phyloP scores from a whole-genome alignment of 148 eudicot species.

The Polygonum aviculare region DNA sequence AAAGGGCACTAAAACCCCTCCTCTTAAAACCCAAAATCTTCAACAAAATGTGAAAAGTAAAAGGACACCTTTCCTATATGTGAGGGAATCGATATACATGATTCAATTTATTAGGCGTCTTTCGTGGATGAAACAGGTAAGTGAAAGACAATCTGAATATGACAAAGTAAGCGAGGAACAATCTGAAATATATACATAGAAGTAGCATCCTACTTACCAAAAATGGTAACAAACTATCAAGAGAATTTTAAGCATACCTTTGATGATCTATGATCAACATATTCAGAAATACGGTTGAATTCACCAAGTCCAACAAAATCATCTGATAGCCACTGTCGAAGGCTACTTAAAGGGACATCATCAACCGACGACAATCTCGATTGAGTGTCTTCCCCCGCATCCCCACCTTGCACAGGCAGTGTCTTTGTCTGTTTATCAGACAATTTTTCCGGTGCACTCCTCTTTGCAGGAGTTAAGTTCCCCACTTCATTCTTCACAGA shows the following conservation, averaged over 20 bases:
- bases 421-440: constrained; percentile 31
- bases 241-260: constrained; percentile 35
- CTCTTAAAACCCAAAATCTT: neutral
- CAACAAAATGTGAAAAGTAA: neutral
- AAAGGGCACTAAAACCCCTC: neutral
- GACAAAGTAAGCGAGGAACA: neutral
- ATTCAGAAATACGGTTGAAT: constrained; percentile 32
- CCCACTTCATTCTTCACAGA: constrained; percentile 12
- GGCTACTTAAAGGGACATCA: constrained; percentile 37
- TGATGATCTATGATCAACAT: constrained; percentile 45
- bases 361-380: constrained; percentile 40
- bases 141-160: neutral
- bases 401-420: constrained; percentile 30
- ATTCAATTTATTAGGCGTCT: no score
- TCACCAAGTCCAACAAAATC: constrained; percentile 53
- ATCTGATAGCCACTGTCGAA: constrained; percentile 60
- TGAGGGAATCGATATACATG: neutral
- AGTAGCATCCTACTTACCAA: neutral
- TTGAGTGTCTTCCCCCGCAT: constrained; percentile 31
- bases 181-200: neutral
- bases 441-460: constrained; percentile 22
- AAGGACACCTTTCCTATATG: neutral
- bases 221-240: neutral
- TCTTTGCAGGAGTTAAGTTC: constrained; percentile 27
- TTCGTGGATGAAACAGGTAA: no score